Conservation (phyloP, 352 stramenopile genomes). For the Thraustochytrium striatum region DNA sequence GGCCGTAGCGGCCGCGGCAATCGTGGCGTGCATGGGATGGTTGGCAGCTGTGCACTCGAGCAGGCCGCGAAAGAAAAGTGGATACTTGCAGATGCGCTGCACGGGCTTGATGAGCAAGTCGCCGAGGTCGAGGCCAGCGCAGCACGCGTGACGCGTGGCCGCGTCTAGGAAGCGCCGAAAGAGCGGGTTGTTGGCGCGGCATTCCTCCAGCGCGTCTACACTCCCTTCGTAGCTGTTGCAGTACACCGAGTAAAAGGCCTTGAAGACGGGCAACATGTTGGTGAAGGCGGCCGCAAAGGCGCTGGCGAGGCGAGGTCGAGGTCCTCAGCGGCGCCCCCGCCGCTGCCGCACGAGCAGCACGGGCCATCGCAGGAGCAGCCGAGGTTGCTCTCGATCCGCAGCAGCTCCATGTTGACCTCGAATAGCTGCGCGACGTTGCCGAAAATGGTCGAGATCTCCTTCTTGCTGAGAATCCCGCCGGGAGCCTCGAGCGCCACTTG, state of each 20-base stretch:
- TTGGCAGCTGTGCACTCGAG: slow-evolving; percentile 49
- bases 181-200: slow-evolving; percentile 11
- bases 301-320: slow-evolving; percentile 12
- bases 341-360: too few relatives aligned
- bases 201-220: slow-evolving; percentile 34
- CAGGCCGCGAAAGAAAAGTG: slow-evolving; percentile 49
- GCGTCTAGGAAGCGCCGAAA: slow-evolving; percentile 21
- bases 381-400: slow-evolving; percentile 43
- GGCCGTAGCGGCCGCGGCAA: not conserved
- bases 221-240: slow-evolving; percentile 45
- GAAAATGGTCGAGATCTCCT: slow-evolving; percentile 51
- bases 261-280: slow-evolving; percentile 48
- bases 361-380: too few relatives aligned
- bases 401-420: slow-evolving; percentile 49
- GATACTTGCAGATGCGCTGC: slow-evolving; percentile 52
- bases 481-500: slow-evolving; percentile 45
- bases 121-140: slow-evolving; percentile 5
- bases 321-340: too few relatives aligned
- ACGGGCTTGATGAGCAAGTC: slow-evolving; percentile 52
- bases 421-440: slow-evolving; percentile 50
- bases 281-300: slow-evolving; percentile 51
- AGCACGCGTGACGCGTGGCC: not conserved
- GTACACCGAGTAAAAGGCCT: slow-evolving; percentile 50
- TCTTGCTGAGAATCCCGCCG: slow-evolving; percentile 13
- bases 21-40: slow-evolving; percentile 29